Evolutionary conservation across 768 basidiomycete genomes (phyloP), one percentile per base, ranked within the genome.

Genomic region (Lanmaoa rubissima): DNA sequence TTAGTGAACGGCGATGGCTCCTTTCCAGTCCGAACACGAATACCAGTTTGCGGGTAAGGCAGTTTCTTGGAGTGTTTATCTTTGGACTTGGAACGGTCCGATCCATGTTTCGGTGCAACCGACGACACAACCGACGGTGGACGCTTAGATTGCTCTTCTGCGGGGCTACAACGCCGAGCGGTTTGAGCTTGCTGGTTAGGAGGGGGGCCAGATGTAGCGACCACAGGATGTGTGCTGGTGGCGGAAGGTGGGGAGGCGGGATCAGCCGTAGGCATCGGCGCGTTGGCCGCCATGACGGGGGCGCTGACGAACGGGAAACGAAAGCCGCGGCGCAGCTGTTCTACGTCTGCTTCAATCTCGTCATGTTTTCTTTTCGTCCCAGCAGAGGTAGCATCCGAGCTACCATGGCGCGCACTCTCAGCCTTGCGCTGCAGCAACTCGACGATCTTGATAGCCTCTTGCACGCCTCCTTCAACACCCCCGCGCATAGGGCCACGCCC

Each of bases 301-400:
- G 66, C 64, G 11, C 74, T 70, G 28, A 79, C 76, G 57, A 75
- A 81, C 9, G 79, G 80, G 12, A 80, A 62, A 46, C 75, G 73
- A 57, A 81, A 79, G 47, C 69, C 72, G 11, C 65, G 63, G 50
- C 59, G 65, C 44, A 64, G 46, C 41, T 64, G 69, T 36, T 68
- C 66, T 1, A 65, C 55, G 38, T 73, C 78, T 11, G 63, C 69
- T 21, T 77, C 76, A 14, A 72, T 66, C 51, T 79, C 76, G 19
- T 68, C 68, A 10, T 71, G 75, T 60, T 81, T 82, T 48, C 80
- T 65, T 68, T 82, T 82, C 59, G 63, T 65, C 36, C 79, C 76
- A 26, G 69, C 57, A 1, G 58, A 52, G 44, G 51, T 6, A 43
- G 51, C 13, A 43, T 68, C 56, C 54, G 54, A 53, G 8, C 48